A percentile compares a stretch with the other conserved stretches of the same genome.
Evolutionary conservation across 257 asterid species (phyloP).

Genomic region (Penstemon newberryi): DNA sequence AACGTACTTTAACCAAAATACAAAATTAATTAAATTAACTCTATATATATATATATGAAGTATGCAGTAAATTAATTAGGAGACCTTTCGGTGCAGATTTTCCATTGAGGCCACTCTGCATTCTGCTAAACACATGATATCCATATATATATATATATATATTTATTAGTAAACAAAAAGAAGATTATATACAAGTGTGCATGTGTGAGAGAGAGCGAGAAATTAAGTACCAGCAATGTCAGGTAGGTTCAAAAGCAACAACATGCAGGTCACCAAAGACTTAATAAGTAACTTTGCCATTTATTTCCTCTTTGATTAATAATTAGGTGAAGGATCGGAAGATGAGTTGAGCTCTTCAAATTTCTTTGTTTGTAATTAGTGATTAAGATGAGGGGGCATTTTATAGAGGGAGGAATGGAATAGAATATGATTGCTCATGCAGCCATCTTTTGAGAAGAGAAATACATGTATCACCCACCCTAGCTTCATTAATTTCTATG

Average conservation of each 20-base stretch:
- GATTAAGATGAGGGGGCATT: slow-evolving; percentile 17
- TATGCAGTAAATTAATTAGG: neutral
- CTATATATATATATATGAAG: neutral
- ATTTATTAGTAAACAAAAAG: neutral
- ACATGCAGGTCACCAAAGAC: slow-evolving; percentile 29
- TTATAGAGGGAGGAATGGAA: slow-evolving; percentile 29
- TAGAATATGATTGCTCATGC: slow-evolving; percentile 38
- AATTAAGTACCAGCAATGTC: slow-evolving; percentile 37
- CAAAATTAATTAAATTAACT: neutral
- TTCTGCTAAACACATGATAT: slow-evolving; percentile 33
- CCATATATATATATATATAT: neutral
- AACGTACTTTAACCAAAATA: neutral
- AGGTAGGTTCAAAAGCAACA: slow-evolving; percentile 29
- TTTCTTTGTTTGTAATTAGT: neutral
- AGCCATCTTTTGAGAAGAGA: slow-evolving; percentile 26
- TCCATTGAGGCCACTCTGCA: slow-evolving; percentile 37
- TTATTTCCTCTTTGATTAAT: neutral
- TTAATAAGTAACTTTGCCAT: slow-evolving; percentile 30
- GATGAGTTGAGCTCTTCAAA: neutral
- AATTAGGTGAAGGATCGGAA: neutral
- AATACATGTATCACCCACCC: no score
- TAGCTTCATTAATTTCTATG: slow-evolving; percentile 15
- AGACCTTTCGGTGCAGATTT: slow-evolving; percentile 36
- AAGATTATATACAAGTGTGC: no score
- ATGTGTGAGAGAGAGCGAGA: slow-evolving; percentile 19